phyloP scores from a whole-genome alignment of 2,329 filamentous ascomycete genomes.

The Cercospora sp. region DNA sequence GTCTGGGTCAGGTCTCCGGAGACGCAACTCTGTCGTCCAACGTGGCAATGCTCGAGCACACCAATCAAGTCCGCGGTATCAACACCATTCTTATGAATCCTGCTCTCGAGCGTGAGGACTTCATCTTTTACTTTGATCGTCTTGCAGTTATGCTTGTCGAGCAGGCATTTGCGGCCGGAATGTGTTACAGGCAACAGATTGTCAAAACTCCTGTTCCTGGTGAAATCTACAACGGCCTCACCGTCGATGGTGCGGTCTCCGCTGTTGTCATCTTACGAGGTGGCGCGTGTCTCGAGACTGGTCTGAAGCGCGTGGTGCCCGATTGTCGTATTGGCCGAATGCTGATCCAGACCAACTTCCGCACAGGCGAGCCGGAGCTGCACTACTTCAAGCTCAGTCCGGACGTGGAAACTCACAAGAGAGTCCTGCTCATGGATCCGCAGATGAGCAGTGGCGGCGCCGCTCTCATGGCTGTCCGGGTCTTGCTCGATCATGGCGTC shows the following conservation, averaged over 20 bases:
- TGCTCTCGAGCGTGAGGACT: slow-evolving; percentile 78
- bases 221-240: slow-evolving; percentile 69
- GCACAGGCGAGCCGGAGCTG: slow-evolving; percentile 86
- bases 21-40: slow-evolving; percentile 72
- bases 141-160: slow-evolving; percentile 83
- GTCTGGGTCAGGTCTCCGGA: slow-evolving; percentile 67
- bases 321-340: slow-evolving; percentile 88
- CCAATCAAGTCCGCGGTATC: slow-evolving; percentile 80
- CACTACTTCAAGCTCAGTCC: slow-evolving; percentile 82
- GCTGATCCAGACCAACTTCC: slow-evolving; percentile 79
- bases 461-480: slow-evolving; percentile 88
- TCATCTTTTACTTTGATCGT: slow-evolving; percentile 96
- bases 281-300: slow-evolving; percentile 83
- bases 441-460: slow-evolving; percentile 92
- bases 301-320: slow-evolving; percentile 84
- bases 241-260: slow-evolving; percentile 69
- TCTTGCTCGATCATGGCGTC: slow-evolving; percentile 93
- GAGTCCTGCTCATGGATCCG: slow-evolving; percentile 83
- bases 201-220: slow-evolving; percentile 69
- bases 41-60: slow-evolving; percentile 72
- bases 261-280: slow-evolving; percentile 88
- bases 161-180: slow-evolving; percentile 70
- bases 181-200: slow-evolving; percentile 63
- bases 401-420: slow-evolving; percentile 71
- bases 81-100: slow-evolving; percentile 86